Conservation (phyloP, 1,284 basidiomycete species). For the Ceratobasidium sp. region DNA sequence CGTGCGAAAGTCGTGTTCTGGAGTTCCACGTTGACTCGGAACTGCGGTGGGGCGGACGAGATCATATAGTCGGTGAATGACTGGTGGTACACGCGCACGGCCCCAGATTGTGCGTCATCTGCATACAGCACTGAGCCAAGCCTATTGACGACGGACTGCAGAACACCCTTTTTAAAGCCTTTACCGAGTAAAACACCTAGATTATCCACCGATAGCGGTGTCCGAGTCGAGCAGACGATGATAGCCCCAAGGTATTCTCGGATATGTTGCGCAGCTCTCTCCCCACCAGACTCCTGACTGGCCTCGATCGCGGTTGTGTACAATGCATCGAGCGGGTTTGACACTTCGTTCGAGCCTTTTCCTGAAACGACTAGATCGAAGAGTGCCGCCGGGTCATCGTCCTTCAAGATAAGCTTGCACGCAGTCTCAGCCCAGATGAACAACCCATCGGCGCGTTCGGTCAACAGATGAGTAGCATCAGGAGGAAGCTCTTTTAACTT, state of each 20-base stretch:
- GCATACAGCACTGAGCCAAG: conserved; percentile 21
- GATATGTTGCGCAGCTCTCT: background rate
- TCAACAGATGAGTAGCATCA: background rate
- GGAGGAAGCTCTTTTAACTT: background rate
- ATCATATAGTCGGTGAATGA: conserved; percentile 34
- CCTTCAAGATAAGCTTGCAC: background rate
- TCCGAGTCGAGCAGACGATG: background rate
- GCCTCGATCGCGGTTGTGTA: conserved; percentile 19
- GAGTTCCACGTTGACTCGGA: background rate
- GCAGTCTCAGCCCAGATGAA: conserved; percentile 40
- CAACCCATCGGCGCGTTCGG: conserved; percentile 6
- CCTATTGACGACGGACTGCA: background rate
- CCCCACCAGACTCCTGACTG: background rate
- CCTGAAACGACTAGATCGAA: background rate
- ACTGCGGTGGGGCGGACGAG: background rate
- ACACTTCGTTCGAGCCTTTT: background rate
- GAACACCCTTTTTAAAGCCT: background rate
- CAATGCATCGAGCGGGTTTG: background rate
- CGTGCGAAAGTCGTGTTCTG: conserved; percentile 17
- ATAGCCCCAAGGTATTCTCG: conserved; percentile 12
- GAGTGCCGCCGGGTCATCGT: background rate
- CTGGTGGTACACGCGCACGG: conserved; percentile 13
- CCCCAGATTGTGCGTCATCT: background rate
- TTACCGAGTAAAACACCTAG: background rate
- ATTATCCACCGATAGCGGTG: background rate